Percentiles rank a stretch among this genome's conserved stretches.
Evolutionary conservation across 305 asterid species (phyloP).

Genomic region (Withania somnifera): DNA sequence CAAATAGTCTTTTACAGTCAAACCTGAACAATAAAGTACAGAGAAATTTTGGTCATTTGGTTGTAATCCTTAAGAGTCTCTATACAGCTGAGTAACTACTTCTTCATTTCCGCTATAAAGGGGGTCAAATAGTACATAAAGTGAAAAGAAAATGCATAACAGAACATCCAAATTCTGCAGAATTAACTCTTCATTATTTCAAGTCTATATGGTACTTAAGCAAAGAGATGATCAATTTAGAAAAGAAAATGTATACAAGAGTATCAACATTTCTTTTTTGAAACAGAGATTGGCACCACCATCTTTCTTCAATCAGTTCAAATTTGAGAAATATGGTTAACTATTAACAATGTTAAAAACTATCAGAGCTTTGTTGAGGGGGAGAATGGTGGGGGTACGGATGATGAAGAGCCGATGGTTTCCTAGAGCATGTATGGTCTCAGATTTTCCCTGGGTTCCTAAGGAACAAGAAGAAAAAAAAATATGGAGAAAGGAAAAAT

Average conservation of each 20-base stretch:
- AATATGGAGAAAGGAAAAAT: no score
- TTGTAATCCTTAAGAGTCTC: background rate
- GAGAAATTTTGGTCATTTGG: background rate
- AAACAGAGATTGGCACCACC: background rate
- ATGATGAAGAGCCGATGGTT: background rate
- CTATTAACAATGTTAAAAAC: background rate
- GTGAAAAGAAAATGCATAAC: background rate
- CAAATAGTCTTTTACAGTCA: background rate
- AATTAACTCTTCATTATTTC: background rate
- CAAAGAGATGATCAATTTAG: background rate
- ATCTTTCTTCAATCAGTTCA: background rate
- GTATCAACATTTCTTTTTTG: background rate
- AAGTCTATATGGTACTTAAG: background rate
- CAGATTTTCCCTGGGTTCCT: background rate
- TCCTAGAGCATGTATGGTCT: background rate
- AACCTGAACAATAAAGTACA: background rate
- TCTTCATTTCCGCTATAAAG: background rate
- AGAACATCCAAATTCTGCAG: background rate
- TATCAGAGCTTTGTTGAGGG: background rate
- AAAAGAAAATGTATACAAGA: background rate
- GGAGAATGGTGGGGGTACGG: background rate
- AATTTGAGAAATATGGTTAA: background rate
- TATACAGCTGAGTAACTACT: background rate
- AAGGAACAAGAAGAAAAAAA: no score
- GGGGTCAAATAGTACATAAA: background rate